Evolutionary conservation across 495 filamentous ascomycete species (phyloP).

Genomic region (Halenospora varia): DNA sequence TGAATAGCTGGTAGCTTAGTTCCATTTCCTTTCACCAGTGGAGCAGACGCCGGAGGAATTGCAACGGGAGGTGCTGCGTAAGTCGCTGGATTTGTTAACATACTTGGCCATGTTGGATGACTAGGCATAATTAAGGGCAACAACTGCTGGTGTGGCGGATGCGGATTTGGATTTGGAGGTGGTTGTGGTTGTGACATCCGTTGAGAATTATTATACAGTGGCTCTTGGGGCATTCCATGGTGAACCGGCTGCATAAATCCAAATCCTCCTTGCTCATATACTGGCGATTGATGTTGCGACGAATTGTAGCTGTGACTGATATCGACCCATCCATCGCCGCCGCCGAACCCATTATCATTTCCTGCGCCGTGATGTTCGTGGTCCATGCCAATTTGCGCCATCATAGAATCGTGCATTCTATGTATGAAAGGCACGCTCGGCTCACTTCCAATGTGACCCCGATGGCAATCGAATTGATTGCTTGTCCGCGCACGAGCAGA

Average conservation of each 20-base stretch:
- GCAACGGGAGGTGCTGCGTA: constrained; percentile 51
- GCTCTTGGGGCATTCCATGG: constrained; percentile 20
- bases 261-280: constrained; percentile 26
- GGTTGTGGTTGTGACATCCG: constrained; percentile 19
- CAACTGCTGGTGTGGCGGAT: constrained; percentile 29
- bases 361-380: constrained; percentile 23
- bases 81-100: constrained; percentile 55
- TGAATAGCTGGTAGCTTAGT: constrained; percentile 43
- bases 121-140: constrained; percentile 63
- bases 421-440: neutral
- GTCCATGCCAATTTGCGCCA: constrained; percentile 28
- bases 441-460: constrained; percentile 10
- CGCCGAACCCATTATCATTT: constrained; percentile 19
- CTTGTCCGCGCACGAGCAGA: constrained; percentile 8
- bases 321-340: constrained; percentile 25
- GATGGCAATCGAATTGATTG: constrained; percentile 9
- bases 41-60: constrained; percentile 50
- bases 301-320: constrained; percentile 24
- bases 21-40: constrained; percentile 36
- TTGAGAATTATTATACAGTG: constrained; percentile 16
- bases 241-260: constrained; percentile 24
- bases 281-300: constrained; percentile 29
- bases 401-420: constrained; percentile 29
- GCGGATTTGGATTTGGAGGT: constrained; percentile 14
- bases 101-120: constrained; percentile 64